Percentiles rank a stretch among this genome's conserved stretches.
Conservation (phyloP, 306 rosid species). For the Senna tora region DNA sequence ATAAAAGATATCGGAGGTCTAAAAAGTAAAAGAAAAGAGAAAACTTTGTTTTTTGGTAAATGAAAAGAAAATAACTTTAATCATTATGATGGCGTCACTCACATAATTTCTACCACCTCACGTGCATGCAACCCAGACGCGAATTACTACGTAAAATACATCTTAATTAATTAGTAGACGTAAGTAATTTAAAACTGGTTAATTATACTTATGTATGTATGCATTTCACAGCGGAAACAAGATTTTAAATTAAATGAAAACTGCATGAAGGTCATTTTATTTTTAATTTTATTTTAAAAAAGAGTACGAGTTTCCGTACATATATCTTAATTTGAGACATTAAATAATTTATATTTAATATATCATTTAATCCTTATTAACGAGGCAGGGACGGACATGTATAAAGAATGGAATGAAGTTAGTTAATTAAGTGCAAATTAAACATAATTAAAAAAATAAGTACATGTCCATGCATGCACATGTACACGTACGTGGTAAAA, state of each 20-base stretch:
- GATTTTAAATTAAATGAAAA: too few relatives aligned
- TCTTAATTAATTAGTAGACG: not conserved
- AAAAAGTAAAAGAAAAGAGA: constrained; percentile 76
- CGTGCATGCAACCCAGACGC: constrained; percentile 78
- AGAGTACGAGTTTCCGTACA: not conserved
- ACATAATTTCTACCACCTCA: constrained; percentile 61
- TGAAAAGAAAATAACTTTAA: constrained; percentile 67
- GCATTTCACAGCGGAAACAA: not conserved
- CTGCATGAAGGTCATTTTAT: too few relatives aligned
- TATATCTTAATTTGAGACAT: not conserved
- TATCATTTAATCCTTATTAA: too few relatives aligned
- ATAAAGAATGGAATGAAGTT: not conserved
- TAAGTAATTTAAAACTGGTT: not conserved
- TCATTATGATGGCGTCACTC: constrained; percentile 70
- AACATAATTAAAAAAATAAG: not conserved
- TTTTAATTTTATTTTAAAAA: too few relatives aligned
- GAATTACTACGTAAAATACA: constrained; percentile 40
- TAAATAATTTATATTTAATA: not conserved
- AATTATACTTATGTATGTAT: too few relatives aligned
- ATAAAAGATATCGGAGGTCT: constrained; percentile 79
- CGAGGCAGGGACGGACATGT: too few relatives aligned
- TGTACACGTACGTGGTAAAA: constrained; percentile 15
- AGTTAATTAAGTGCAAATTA: not conserved
- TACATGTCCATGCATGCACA: constrained; percentile 35
- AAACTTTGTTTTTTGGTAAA: constrained; percentile 42